These are phyloP conservation scores for Russula ochroleuca DNA, from an alignment of 768 basidiomycete species.

Conservation along the genomic window DNA sequence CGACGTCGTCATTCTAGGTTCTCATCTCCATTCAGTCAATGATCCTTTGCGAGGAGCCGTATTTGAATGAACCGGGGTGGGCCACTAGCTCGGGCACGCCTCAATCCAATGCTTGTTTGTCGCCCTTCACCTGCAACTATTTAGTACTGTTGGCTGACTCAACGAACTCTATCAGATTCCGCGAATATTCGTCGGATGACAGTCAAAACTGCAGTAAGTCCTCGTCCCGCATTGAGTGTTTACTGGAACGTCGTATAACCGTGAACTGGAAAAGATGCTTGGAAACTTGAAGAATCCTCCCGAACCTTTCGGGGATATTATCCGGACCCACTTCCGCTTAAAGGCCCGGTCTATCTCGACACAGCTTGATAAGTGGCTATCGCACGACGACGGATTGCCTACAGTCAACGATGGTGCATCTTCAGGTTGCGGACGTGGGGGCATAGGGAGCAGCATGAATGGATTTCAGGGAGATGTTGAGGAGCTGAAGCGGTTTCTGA, in stretches of 20 bases:
- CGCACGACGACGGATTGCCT: slow-evolving; percentile 64
- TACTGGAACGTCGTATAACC: slow-evolving; percentile 6
- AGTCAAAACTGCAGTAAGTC: slow-evolving; percentile 73
- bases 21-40: slow-evolving; percentile 94
- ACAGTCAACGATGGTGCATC: slow-evolving; percentile 55
- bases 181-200: slow-evolving; percentile 93
- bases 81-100: slow-evolving; percentile 66
- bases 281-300: slow-evolving; percentile 77
- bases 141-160: slow-evolving; percentile 3
- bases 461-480: slow-evolving; percentile 67
- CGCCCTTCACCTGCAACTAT: not conserved
- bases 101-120: slow-evolving; percentile 71
- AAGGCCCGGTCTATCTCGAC: slow-evolving; percentile 65
- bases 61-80: slow-evolving; percentile 91
- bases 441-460: slow-evolving; percentile 47
- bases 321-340: slow-evolving; percentile 86
- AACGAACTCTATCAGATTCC: slow-evolving; percentile 53
- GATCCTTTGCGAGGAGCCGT: slow-evolving; percentile 93
- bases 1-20: slow-evolving; percentile 41
- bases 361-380: slow-evolving; percentile 79
- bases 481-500: slow-evolving; percentile 61
- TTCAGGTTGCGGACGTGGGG: slow-evolving; percentile 30
- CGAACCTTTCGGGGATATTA: slow-evolving; percentile 81
- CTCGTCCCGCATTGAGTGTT: not conserved
- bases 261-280: slow-evolving; percentile 56